Evolutionary conservation across 202 grass and related monocot genomes (phyloP).

Genomic region (Dendrocalamus latiflorus): DNA sequence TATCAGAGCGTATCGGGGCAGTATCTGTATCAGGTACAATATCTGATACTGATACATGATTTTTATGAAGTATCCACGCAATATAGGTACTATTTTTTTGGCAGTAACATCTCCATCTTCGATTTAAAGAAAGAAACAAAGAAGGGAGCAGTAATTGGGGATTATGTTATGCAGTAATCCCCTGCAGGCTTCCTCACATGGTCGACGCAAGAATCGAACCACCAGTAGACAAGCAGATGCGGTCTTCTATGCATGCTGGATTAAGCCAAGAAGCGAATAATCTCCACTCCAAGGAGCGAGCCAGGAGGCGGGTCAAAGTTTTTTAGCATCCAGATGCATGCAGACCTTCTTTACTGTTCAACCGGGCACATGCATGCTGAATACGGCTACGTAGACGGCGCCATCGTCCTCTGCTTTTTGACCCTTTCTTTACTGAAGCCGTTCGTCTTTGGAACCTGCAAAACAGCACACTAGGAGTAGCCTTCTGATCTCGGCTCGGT

Average conservation of each 20-base stretch:
- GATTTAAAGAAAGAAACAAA: too few species aligned
- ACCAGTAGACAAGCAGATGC: not conserved
- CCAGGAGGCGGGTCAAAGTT: conserved; percentile 14
- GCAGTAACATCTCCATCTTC: too few species aligned
- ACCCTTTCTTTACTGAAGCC: not conserved
- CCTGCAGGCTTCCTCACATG: not conserved
- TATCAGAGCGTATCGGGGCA: too few species aligned
- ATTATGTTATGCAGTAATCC: not conserved
- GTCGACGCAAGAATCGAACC: not conserved
- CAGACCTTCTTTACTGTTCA: not conserved
- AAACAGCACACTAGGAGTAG: not conserved
- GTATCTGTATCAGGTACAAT: too few species aligned
- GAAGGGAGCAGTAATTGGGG: not conserved
- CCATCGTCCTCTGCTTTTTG: not conserved
- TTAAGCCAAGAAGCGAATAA: conserved; percentile 15
- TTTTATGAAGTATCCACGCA: too few species aligned
- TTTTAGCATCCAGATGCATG: not conserved
- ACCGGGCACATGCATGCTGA: not conserved
- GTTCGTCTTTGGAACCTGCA: not conserved
- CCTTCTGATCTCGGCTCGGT: not conserved
- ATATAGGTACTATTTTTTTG: too few species aligned
- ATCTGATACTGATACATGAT: too few species aligned
- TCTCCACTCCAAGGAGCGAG: not conserved
- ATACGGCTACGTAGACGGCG: not conserved
- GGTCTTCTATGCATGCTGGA: not conserved